Percentiles rank a stretch among this genome's conserved stretches.
phyloP scores from a whole-genome alignment of 306 rosid species.

The Vigna mungo region DNA sequence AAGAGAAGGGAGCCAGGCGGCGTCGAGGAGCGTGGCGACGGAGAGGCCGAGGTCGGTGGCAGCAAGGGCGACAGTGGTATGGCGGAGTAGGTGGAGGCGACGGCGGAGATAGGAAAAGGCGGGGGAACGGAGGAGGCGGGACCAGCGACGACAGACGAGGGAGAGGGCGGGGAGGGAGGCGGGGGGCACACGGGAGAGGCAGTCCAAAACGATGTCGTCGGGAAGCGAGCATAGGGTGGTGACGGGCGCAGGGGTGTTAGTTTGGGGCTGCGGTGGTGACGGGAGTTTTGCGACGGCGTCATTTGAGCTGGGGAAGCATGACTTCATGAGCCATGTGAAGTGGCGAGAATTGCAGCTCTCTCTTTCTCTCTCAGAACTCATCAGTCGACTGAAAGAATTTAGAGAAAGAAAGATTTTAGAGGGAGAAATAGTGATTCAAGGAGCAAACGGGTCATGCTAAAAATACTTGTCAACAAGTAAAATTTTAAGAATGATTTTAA shows the following conservation, averaged over 20 bases:
- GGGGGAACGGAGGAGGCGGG: constrained; percentile 58
- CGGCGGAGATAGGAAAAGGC: constrained; percentile 69
- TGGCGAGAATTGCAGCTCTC: constrained; percentile 78
- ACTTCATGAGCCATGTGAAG: constrained; percentile 76
- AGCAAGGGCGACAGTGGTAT: constrained; percentile 54
- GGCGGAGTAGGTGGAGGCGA: constrained; percentile 52
- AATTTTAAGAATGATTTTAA: too few relatives aligned
- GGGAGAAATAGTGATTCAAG: not conserved
- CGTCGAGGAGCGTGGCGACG: constrained; percentile 50
- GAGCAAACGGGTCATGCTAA: not conserved
- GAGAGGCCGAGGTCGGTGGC: constrained; percentile 57
- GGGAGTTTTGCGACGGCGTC: not conserved
- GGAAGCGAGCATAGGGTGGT: constrained; percentile 68
- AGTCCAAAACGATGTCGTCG: constrained; percentile 69
- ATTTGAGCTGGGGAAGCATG: constrained; percentile 70
- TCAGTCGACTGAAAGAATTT: not conserved
- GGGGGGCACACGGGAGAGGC: constrained; percentile 60
- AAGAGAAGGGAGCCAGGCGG: constrained; percentile 53
- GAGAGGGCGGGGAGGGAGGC: constrained; percentile 59
- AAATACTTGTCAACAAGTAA: too few relatives aligned
- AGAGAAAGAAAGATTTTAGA: not conserved
- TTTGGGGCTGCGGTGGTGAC: not conserved
- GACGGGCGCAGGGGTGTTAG: not conserved
- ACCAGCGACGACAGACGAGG: constrained; percentile 71
- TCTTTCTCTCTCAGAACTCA: constrained; percentile 55